A percentile compares a stretch with the other conserved stretches of the same genome.
Conservation (phyloP, 768 basidiomycete species). For the Phlebiopsis gigantea region DNA sequence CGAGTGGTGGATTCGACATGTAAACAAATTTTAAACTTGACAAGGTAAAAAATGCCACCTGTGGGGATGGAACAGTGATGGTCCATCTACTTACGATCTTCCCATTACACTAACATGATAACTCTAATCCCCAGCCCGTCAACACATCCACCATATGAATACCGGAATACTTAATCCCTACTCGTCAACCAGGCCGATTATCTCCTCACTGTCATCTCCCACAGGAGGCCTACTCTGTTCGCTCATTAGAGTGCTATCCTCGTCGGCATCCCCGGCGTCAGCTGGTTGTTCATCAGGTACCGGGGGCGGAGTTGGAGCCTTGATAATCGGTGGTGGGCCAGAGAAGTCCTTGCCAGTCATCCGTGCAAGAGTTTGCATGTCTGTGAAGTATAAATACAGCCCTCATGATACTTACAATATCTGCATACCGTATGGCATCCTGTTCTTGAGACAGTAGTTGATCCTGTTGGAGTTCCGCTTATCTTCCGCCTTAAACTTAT, state of each 20-base stretch:
- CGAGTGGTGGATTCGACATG: no score
- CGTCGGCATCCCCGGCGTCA: neutral
- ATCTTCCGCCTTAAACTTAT: conserved; percentile 90
- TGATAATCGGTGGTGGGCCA: conserved; percentile 71
- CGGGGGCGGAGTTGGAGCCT: conserved; percentile 31
- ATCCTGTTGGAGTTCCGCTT: conserved; percentile 74
- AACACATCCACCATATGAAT: no score
- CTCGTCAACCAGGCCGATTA: conserved; percentile 26
- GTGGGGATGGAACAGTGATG: no score
- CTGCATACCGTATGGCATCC: conserved; percentile 66
- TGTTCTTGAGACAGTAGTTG: conserved; percentile 67
- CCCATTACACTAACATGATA: no score
- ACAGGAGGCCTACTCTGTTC: conserved; percentile 18
- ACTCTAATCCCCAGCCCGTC: no score
- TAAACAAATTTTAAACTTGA: no score
- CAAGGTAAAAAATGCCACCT: no score
- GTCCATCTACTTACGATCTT: no score
- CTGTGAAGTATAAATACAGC: conserved; percentile 29
- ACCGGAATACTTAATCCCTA: conserved; percentile 1
- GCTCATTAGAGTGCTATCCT: neutral
- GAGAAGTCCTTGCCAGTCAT: conserved; percentile 87
- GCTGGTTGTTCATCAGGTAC: conserved; percentile 22
- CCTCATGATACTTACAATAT: neutral
- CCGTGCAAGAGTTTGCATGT: conserved; percentile 66
- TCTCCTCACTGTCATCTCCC: conserved; percentile 23